Evolutionary conservation across 2,329 filamentous ascomycete genomes (phyloP), one percentile per base, ranked within the genome.

Genomic region (Hymenoscyphus fraxineus): DNA sequence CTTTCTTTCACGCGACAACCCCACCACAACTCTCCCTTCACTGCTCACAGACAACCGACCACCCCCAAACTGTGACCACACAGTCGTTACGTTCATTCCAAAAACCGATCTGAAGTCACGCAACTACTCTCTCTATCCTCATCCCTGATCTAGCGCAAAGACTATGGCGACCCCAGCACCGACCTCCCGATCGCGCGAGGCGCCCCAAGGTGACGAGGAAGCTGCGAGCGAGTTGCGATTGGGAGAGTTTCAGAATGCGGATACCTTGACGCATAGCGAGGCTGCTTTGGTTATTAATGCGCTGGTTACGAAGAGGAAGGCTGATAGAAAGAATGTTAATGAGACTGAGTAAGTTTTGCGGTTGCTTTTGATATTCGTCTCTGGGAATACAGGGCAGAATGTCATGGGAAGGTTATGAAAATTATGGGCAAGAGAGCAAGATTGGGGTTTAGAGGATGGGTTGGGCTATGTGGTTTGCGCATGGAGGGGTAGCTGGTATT

Each of bases 211-310:
- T 75, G 93, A 97, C 76, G 94, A 98, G 78, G 93, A 97, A 80
- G 93, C 94, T 31, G 88, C 89, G 59, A 82, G 86, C 7, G 87
- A 87, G 63, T 87, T 98, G 68, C 91, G 89, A 77, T 89, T 99
- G 12, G 95, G 95, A 79, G 94, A 97, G 76, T 97, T 98, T 79
- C 88, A 96, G 72, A 84, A 94, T 74, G 93, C 96, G 70, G 92
- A 95, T 76, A 94, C 93, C 6, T 83, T 99, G 67, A 97, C 93
- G 57, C 85, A 97, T 61, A 96, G 92, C 40, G 95, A 98, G 80
- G 93, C 95, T 1, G 87, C 92, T 71, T 86, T 97, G 60, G 90
- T 99, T 74, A 92, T 99, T 73, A 94, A 94, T 75, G 93, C 93
- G 67, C 88, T 97, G 59, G 86, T 95, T 69, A 84, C 90, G 67